Evolutionary conservation across 2,329 filamentous ascomycete genomes (phyloP), one percentile per base, ranked within the genome.

Genomic region (Nothophaeocryptopus gaeumannii): DNA sequence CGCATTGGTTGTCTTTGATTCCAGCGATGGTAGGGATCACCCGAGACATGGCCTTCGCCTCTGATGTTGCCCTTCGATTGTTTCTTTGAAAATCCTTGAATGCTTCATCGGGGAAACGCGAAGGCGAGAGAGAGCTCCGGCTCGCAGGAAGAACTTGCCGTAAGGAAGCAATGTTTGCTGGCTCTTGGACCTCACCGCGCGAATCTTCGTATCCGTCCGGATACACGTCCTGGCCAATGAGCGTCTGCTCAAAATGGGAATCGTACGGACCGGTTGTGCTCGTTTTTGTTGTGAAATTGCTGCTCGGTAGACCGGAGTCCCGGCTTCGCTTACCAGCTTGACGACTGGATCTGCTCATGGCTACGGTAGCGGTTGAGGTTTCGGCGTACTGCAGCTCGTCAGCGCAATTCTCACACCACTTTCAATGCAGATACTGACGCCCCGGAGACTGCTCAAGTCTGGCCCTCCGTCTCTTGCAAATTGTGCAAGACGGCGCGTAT

Each of bases 191-290:
- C 5, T 14, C 34, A 41, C 40, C 49, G 38, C 58, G 50, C 31
- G 30, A 39, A 11, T 50, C 37, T n/a, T 30, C 1, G 20, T 53
- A 49, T 31, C 53, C 47, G 32, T 46, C 47, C 13, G 49, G 56
- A 49, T 62, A 64, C 29, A 65, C 47, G 40, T 41, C 30, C 41
- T 60, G 13, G 40, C 66, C 58, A 30, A 51, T 54, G 5, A 65
- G 32, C 42, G 54, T 57, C 42, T 63, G 58, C 55, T 66, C 54
- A 50, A 68, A 67, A 39, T 48, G 49, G 16, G 34, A 26, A 47
- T 56, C 55, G 33, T 63, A 65, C 30, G 45, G 45, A 8, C 43
- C 36, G 13, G 41, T 55, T n/a, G 55, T 54, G 31, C 60, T 62
- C 39, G 60, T 58, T 40, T 51, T 60, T 44, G 45, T 51, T 14